Conservation (phyloP, 1,284 basidiomycete genomes). For the Ceratobasidium sp. region DNA sequence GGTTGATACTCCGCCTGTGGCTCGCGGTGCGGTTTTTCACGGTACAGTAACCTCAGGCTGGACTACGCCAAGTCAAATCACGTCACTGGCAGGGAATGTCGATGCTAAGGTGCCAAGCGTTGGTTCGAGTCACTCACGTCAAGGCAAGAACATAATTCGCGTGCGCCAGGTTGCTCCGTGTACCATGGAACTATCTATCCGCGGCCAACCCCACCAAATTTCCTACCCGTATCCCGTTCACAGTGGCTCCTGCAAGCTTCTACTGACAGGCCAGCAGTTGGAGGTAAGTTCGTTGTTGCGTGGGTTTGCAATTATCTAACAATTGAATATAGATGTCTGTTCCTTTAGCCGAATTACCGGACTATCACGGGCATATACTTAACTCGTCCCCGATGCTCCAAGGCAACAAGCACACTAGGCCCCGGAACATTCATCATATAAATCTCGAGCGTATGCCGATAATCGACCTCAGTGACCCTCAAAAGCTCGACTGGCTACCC, state of each 20-base stretch:
- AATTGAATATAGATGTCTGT: not conserved
- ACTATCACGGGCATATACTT: not conserved
- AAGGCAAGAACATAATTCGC: not conserved
- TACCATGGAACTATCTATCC: not conserved
- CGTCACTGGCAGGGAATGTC: not conserved
- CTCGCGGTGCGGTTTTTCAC: not conserved
- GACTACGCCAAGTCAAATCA: not conserved
- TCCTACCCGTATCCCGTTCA: slow-evolving; percentile 29
- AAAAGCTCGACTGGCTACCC: slow-evolving; percentile 16
- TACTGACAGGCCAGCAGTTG: not conserved
- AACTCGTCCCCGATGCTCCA: not conserved
- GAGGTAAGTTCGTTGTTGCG: not conserved
- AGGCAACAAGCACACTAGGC: no score
- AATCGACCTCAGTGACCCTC: not conserved
- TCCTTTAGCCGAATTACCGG: not conserved
- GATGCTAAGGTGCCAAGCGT: not conserved
- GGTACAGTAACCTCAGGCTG: not conserved
- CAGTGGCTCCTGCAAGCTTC: not conserved
- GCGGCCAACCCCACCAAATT: not conserved
- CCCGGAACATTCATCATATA: slow-evolving; percentile 26
- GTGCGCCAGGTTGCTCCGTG: slow-evolving; percentile 11
- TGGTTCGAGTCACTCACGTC: not conserved
- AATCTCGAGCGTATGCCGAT: slow-evolving; percentile 13
- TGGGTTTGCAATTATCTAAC: not conserved
- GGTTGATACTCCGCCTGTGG: not conserved